Base-by-base conservation (phyloP, 2,329 filamentous ascomycete genomes). In the Sporothrix protearum region DNA sequence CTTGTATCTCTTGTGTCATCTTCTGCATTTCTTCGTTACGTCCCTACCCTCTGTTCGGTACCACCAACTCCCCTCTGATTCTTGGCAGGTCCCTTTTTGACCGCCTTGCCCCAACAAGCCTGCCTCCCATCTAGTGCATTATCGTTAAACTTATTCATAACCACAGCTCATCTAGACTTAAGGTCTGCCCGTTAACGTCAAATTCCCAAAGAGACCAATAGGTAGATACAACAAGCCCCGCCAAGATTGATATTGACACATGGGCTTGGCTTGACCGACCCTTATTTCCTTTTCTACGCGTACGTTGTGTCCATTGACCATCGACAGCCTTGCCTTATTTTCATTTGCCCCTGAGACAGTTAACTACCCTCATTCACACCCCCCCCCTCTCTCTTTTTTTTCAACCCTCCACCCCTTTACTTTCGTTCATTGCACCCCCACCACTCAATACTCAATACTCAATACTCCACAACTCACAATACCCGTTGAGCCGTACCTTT, bases 401-500 rank as follows among this genome's bases (percentile, higher is more conserved):
- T 64, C n/a, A n/a, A n/a, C n/a, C n/a, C n/a, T n/a, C n/a, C 55
- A 30, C 25, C 25, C 42, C n/a, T 66, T 36, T 19, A 6, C 33
- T 39, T 39, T 39, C 14, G 55, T 22, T 39, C 28, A 10, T 45
- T 45, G n/a, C 57, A 39, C 59, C 10, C 36, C 42, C 63, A 33
- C 42, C 25, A 16, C 25, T 45, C 25, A n/a, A n/a, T n/a, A n/a
- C n/a, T n/a, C 63, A 12, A 63, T 42, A 7, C 57, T 42, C 33
- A 25, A 33, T n/a, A 63, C 57, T 63, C 57, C 57, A 63, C 57
- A 63, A 63, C 57, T 42, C 25, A 63, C 57, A 63, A 63, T 10
- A 42, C 57, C 57, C n/a, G 36, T 63, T 63, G 36, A 63, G 33
- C 57, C 57, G 57, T 63, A 63, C 57, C 33, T 63, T 63, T n/a